Conservation (phyloP, 176 grass and related monocot genomes). For the Saccharum officinarum region DNA sequence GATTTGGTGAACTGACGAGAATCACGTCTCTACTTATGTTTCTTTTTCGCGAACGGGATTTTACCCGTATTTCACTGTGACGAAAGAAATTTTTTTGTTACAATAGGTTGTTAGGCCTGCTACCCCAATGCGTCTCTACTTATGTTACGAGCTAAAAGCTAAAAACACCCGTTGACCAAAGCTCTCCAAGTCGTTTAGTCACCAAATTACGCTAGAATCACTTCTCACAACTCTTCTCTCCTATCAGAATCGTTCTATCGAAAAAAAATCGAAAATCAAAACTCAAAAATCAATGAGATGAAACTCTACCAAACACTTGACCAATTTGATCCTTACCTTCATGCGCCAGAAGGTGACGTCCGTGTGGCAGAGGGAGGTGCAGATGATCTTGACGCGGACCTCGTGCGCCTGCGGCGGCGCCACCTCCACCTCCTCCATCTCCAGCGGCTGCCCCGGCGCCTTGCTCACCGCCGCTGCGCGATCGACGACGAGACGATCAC, state of each 20-base stretch:
- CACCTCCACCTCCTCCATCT: constrained; percentile 79
- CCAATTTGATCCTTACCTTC: constrained; percentile 28
- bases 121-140: too few relatives aligned
- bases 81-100: too few relatives aligned
- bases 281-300: background rate
- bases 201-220: too few relatives aligned
- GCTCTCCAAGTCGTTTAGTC: too few relatives aligned
- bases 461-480: constrained; percentile 65
- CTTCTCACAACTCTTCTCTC: too few relatives aligned
- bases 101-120: too few relatives aligned
- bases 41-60: too few relatives aligned
- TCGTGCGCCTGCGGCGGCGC: constrained; percentile 66
- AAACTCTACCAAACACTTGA: background rate
- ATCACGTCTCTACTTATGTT: too few relatives aligned
- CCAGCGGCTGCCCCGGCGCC: constrained; percentile 53
- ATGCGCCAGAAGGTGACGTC: constrained; percentile 70
- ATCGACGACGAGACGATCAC: background rate
- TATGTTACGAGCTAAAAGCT: too few relatives aligned
- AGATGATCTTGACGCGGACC: constrained; percentile 59
- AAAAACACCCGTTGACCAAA: too few relatives aligned
- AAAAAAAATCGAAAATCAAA: background rate
- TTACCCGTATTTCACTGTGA: too few relatives aligned
- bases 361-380: constrained; percentile 74
- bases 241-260: background rate
- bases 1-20: too few relatives aligned